A percentile compares a stretch with the other conserved stretches of the same genome.
Conservation (phyloP, 371 early-diverging fungal genomes). For the Parasitella parasitica region DNA sequence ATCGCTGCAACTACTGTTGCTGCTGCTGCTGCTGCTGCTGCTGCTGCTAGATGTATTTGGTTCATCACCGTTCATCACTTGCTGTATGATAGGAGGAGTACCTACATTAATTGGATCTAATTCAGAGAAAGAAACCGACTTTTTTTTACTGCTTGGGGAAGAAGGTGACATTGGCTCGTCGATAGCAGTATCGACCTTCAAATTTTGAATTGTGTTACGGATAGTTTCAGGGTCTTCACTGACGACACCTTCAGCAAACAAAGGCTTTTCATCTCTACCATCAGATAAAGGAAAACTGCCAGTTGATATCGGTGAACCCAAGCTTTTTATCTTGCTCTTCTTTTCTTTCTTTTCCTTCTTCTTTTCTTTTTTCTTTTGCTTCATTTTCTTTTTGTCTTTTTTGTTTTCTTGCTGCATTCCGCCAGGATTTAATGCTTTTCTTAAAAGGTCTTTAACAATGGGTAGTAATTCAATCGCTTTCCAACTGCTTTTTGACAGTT, state of each 20-base stretch:
- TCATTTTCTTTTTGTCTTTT: slow-evolving; percentile 24
- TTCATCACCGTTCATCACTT: neutral
- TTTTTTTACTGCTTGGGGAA: slow-evolving; percentile 4
- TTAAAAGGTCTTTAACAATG: slow-evolving; percentile 33
- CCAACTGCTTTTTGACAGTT: slow-evolving; percentile 64
- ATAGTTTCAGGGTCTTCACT: slow-evolving; percentile 31
- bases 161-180: neutral
- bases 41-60: neutral
- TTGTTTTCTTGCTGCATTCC: slow-evolving; percentile 5
- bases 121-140: slow-evolving; percentile 31
- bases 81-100: neutral
- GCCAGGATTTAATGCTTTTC: slow-evolving; percentile 16
- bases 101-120: slow-evolving; percentile 2
- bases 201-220: slow-evolving; percentile 36
- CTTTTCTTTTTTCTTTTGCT: slow-evolving; percentile 23
- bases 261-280: slow-evolving; percentile 10
- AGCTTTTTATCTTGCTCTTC: slow-evolving; percentile 6
- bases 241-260: slow-evolving; percentile 3
- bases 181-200: slow-evolving; percentile 21
- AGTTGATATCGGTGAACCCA: slow-evolving; percentile 27
- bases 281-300: neutral
- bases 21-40: slow-evolving; percentile 24
- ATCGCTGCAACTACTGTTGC: slow-evolving; percentile 19
- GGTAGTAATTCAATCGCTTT: slow-evolving; percentile 47
- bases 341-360: slow-evolving; percentile 23